Percentiles rank a stretch among this genome's conserved stretches.
Evolutionary conservation across 257 asterid genomes (phyloP).

Genomic region (Eustoma russellianum): DNA sequence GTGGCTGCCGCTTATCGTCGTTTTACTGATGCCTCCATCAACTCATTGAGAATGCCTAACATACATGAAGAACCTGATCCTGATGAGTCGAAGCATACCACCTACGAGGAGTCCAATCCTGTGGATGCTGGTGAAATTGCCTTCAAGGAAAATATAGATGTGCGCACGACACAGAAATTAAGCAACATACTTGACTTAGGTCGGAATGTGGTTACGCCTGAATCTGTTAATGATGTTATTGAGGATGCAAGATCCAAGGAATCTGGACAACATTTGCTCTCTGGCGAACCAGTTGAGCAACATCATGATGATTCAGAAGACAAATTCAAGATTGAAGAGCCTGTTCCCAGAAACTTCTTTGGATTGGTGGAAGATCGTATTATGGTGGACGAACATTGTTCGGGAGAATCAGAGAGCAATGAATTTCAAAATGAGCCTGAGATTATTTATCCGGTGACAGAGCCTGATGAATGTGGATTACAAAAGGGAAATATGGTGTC

Average conservation of each 20-base stretch:
- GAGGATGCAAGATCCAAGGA: conserved; percentile 22
- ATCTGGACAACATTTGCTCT: conserved; percentile 18
- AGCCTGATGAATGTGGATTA: conserved; percentile 23
- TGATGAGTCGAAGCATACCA: conserved; percentile 7
- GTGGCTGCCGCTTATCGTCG: conserved; percentile 78
- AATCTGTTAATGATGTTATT: conserved; percentile 32
- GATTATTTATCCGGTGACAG: conserved; percentile 19
- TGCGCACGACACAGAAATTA: conserved; percentile 21
- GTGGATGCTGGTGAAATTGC: conserved; percentile 1
- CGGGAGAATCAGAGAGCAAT: conserved; percentile 14
- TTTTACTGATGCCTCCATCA: conserved; percentile 29
- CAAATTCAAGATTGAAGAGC: conserved; percentile 17
- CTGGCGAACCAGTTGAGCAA: conserved; percentile 7
- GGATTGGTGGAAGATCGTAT: neutral
- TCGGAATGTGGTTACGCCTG: conserved; percentile 7
- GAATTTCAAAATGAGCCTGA: neutral
- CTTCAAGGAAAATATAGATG: conserved; percentile 6
- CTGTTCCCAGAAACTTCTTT: conserved; percentile 8
- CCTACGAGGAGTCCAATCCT: conserved; percentile 11
- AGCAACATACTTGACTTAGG: conserved; percentile 8
- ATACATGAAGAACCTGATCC: conserved; percentile 27
- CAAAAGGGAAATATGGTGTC: conserved; percentile 3
- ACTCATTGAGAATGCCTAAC: conserved; percentile 19
- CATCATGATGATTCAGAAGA: conserved; percentile 17
- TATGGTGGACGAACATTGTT: conserved; percentile 3